A percentile compares a stretch with the other conserved stretches of the same genome.
Conservation (phyloP, 495 filamentous ascomycete species). For the Aspergillus asperescens region DNA sequence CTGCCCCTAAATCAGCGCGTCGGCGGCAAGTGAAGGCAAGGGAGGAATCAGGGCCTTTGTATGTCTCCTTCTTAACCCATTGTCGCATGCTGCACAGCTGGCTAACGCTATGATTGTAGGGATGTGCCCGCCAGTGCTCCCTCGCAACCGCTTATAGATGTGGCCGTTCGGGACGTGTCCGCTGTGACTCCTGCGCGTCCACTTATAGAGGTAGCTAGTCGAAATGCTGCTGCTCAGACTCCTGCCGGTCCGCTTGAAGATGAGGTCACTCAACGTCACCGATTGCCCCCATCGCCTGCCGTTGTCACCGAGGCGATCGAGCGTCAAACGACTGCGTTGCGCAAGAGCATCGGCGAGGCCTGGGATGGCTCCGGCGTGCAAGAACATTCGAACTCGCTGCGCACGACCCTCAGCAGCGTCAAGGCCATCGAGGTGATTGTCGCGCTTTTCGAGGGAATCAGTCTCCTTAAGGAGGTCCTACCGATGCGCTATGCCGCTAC, state of each 20-base stretch:
- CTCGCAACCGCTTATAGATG: neutral
- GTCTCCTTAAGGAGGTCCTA: slow-evolving; percentile 38
- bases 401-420: slow-evolving; percentile 58
- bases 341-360: slow-evolving; percentile 41
- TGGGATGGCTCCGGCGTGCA: slow-evolving; percentile 44
- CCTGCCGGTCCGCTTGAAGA: slow-evolving; percentile 49
- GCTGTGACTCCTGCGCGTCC: slow-evolving; percentile 45
- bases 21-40: slow-evolving; percentile 29
- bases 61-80: slow-evolving; percentile 20
- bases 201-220: slow-evolving; percentile 25
- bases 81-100: neutral
- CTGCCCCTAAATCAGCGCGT: slow-evolving; percentile 23
- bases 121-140: slow-evolving; percentile 25
- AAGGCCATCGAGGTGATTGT: slow-evolving; percentile 63
- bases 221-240: slow-evolving; percentile 8
- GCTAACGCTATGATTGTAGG: slow-evolving; percentile 10
- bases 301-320: slow-evolving; percentile 80
- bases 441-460: slow-evolving; percentile 54
- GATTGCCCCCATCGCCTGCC: slow-evolving; percentile 76
- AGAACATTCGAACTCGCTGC: slow-evolving; percentile 45
- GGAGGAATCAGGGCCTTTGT: slow-evolving; percentile 37
- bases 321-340: slow-evolving; percentile 59
- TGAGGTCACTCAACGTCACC: neutral
- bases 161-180: slow-evolving; percentile 12
- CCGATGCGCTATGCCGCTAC: slow-evolving; percentile 66